phyloP scores from a whole-genome alignment of 495 filamentous ascomycete species.

The Cercophora sp. region DNA sequence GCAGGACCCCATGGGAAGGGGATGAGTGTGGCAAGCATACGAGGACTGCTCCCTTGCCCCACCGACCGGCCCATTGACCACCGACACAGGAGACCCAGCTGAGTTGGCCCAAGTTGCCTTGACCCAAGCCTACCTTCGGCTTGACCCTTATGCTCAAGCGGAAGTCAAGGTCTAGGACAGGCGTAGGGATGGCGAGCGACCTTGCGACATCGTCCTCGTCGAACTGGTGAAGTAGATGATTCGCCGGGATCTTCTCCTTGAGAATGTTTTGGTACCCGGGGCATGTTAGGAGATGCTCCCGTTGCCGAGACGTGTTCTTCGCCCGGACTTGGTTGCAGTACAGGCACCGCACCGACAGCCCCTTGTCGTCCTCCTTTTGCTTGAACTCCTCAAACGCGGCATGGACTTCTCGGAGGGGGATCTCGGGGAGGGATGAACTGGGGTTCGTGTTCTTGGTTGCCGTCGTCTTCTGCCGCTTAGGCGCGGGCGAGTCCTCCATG shows the following conservation, averaged over 20 bases:
- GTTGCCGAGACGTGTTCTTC: slow-evolving; percentile 31
- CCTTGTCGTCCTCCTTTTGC: slow-evolving; percentile 29
- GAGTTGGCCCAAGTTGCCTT: slow-evolving; percentile 13
- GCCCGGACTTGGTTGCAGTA: slow-evolving; percentile 28
- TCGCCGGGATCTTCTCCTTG: slow-evolving; percentile 27
- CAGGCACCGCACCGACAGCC: slow-evolving; percentile 20
- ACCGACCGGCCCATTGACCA: slow-evolving; percentile 28
- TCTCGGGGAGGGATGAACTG: slow-evolving; percentile 24
- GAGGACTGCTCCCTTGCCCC: slow-evolving; percentile 27
- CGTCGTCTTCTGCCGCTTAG: slow-evolving; percentile 26
- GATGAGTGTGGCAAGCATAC: slow-evolving; percentile 7
- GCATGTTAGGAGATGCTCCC: slow-evolving; percentile 27
- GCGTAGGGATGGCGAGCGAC: slow-evolving; percentile 24
- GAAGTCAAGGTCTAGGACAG: slow-evolving; percentile 26
- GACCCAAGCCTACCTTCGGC: slow-evolving; percentile 25
- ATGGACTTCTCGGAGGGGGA: slow-evolving; percentile 26
- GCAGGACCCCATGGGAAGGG: background rate
- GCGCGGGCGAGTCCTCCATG: slow-evolving; percentile 18
- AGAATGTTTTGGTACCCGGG: slow-evolving; percentile 22
- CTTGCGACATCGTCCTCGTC: slow-evolving; percentile 28
- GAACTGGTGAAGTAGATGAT: slow-evolving; percentile 27
- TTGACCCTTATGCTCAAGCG: slow-evolving; percentile 29
- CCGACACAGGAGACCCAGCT: slow-evolving; percentile 29
- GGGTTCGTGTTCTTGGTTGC: slow-evolving; percentile 11
- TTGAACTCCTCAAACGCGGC: slow-evolving; percentile 30